Percentiles rank a stretch among this genome's conserved stretches.
Conservation (phyloP, 73 alveolate species). For the Tetrahymena elliotti region DNA sequence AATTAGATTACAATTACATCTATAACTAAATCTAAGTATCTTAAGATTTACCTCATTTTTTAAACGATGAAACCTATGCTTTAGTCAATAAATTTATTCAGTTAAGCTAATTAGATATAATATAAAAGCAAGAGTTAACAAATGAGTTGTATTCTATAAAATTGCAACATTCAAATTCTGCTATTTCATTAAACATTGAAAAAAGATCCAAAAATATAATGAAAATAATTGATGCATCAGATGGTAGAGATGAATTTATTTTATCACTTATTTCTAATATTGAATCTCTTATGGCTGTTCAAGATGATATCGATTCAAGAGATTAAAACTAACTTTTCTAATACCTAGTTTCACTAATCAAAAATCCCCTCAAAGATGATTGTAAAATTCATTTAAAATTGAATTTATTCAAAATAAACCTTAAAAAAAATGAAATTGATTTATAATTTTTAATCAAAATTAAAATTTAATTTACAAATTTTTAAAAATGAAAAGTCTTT, state of each 20-base stretch:
- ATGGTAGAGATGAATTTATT: not conserved
- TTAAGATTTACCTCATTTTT: not conserved
- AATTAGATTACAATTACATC: not conserved
- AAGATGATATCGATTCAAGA: not conserved
- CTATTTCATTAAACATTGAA: not conserved
- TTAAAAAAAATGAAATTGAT: too few relatives aligned
- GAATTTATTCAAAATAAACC: too few relatives aligned
- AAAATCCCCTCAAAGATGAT: not conserved
- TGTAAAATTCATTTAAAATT: too few relatives aligned
- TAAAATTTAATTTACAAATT: too few relatives aligned
- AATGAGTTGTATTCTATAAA: not conserved
- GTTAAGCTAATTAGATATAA: not conserved
- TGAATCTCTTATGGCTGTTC: not conserved
- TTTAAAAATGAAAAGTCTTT: not conserved
- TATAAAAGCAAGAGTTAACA: not conserved
- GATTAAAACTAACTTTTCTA: not conserved
- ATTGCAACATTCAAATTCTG: not conserved
- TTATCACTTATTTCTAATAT: not conserved
- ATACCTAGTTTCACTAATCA: not conserved
- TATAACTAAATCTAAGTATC: not conserved
- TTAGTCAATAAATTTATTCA: not conserved
- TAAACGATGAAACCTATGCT: not conserved
- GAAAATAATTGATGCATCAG: not conserved
- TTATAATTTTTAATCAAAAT: too few relatives aligned
- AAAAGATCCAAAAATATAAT: not conserved